These are phyloP conservation scores for Annulohypoxylon nitens DNA, from an alignment of 495 filamentous ascomycete genomes.

Conservation along the genomic window DNA sequence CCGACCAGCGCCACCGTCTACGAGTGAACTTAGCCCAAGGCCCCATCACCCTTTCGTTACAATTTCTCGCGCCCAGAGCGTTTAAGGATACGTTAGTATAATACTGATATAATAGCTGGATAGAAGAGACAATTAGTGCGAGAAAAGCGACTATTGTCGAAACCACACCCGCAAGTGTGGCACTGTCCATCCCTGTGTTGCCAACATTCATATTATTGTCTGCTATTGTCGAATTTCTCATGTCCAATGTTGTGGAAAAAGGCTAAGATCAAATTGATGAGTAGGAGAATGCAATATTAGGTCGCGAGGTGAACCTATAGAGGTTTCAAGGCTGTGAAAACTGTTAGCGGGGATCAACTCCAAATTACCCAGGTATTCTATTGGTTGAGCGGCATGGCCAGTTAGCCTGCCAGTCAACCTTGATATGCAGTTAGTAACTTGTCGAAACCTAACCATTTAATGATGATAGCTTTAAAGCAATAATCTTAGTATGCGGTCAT, in stretches of 20 bases:
- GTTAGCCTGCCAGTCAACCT: neutral
- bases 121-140: constrained; percentile 55
- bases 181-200: constrained; percentile 44
- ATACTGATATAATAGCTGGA: constrained; percentile 61
- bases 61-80: constrained; percentile 57
- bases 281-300: neutral
- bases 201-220: constrained; percentile 12
- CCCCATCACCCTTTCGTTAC: constrained; percentile 60
- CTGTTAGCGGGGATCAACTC: neutral
- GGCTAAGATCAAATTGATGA: neutral
- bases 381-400: neutral
- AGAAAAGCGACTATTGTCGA: constrained; percentile 52
- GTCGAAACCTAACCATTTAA: neutral
- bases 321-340: neutral
- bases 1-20: constrained; percentile 54
- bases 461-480: neutral
- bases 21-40: constrained; percentile 58
- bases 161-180: constrained; percentile 35
- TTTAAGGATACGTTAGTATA: constrained; percentile 49
- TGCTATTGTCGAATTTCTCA: constrained; percentile 12
- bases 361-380: neutral
- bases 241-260: neutral
- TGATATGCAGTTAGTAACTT: neutral
- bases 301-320: neutral
- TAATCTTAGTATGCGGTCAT: neutral